Evolutionary conservation across 257 asterid species (phyloP), one percentile per base, ranked within the genome.

Genomic region (Avicennia marina): DNA sequence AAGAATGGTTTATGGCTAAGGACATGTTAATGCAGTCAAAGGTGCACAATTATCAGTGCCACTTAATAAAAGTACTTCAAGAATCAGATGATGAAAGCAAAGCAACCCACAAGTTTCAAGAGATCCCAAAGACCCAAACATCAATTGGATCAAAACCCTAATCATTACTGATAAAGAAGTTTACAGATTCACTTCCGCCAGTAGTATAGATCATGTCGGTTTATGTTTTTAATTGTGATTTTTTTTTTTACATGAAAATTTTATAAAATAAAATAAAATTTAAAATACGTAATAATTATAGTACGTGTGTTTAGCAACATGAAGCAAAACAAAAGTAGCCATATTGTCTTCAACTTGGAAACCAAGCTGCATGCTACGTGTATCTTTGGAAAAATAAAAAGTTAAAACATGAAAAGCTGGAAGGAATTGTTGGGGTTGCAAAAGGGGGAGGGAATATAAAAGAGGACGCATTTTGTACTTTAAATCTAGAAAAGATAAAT

Each of bases 81-180:
- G 53, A 59, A 59, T 48, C 21, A 17, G 59, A 62, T 75, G 80
- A 76, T 53, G 80, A 59, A 64, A 68, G 45, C 32, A 54, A 36
- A n/a, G 31, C 20, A 56, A 45, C 57, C 48, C 60, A 34, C 76
- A 51, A 69, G 17, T 74, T 62, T 70, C 83, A 75, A 79, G 69
- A 77, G 19, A 58, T 51, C n/a, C 60, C 29, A 2, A 41, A 33
- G 63, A 49, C 52, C n/a, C n/a, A n/a, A n/a, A 39, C 57, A 71
- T 56, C 81, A 34, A 67, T 71, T 75, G 69, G 49, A 24, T 66
- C 54, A 45, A 67, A 71, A 44, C 57, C 36, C 79, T 83, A 83
- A 83, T 80, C 83, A 83, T 78, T 78, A 67, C 82, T 47, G 63
- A 62, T 60, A 32, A 27, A 4, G 34, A 50, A 63, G 60, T 48